Evolutionary conservation across 2,329 filamentous ascomycete genomes (phyloP), one percentile per base, ranked within the genome.

Genomic region (Epichloe festucae): DNA sequence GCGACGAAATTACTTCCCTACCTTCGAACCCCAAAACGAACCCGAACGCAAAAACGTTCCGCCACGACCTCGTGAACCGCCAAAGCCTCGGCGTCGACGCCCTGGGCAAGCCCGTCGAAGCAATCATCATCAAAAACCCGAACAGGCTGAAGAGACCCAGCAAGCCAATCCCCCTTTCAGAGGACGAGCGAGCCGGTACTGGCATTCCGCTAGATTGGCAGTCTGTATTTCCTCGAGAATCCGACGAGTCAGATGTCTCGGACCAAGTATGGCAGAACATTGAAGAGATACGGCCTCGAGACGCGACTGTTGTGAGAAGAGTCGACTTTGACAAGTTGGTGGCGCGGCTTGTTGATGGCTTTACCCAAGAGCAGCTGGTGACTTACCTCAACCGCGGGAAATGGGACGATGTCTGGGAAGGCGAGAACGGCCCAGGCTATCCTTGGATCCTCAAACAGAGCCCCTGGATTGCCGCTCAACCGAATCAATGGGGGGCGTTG

Each of bases 71-170:
- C 14, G 46, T 69, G 1, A 58, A 59, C 3, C 60, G 65, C 23
- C 56, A 61, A n/a, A 53, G 57, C 27, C 54, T 71, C 5, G 62
- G 61, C 1, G 58, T 67, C 15, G 56, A 59, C 3, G 65, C 67
- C 1, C 63, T 71, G 3, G 69, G 69, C 19, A 52, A 60, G 35
- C 62, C 62, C 2, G 70, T 70, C 12, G 65, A 71, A 15, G 73
- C 73, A 23, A 71, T 80, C 45, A 65, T 80, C 38, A 65, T 79
- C 48, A 65, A 66, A 23, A 68, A 70, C 43, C 65, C 67, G 7
- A 65, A 69, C 21, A 59, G 57, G 44, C 55, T 66, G 53, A 59
- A 52, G 42, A 54, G 39, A 5, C 19, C 55, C 8, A 59, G 50
- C 39, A 61, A 52, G 48, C 3, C 53, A 0, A 31, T 55, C 0